These are phyloP conservation scores for Cochlearia excelsa DNA, from an alignment of 345 rosid species.

Conservation along the genomic window DNA sequence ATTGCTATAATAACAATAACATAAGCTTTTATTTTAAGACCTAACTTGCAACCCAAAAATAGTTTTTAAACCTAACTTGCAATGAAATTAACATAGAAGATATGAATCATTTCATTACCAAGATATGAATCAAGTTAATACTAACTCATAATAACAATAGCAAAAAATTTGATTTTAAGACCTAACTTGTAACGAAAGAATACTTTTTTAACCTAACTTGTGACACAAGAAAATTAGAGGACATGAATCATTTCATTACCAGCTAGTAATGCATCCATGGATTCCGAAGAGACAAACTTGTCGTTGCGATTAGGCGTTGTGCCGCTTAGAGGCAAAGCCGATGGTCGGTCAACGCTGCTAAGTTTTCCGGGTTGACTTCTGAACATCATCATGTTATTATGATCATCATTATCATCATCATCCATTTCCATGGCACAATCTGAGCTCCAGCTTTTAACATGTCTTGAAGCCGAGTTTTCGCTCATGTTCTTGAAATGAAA, in stretches of 20 bases:
- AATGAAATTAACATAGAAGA: background rate
- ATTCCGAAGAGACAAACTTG: slow-evolving; percentile 24
- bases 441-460: slow-evolving; percentile 52
- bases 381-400: slow-evolving; percentile 20
- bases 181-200: slow-evolving; percentile 10
- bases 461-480: slow-evolving; percentile 41
- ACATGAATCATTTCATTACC: slow-evolving; percentile 20
- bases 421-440: slow-evolving; percentile 38
- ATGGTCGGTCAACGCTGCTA: slow-evolving; percentile 31
- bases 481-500: slow-evolving; percentile 50
- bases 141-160: too few relatives aligned
- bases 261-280: slow-evolving; percentile 37
- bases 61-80: background rate
- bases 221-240: background rate
- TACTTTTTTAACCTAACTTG: background rate
- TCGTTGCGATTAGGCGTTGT: slow-evolving; percentile 25
- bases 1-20: slow-evolving; percentile 38
- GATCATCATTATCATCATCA: slow-evolving; percentile 31
- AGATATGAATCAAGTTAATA: too few relatives aligned
- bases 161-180: background rate
- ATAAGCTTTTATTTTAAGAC: background rate
- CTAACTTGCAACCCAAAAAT: slow-evolving; percentile 6
- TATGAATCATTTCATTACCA: slow-evolving; percentile 17
- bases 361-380: slow-evolving; percentile 37
- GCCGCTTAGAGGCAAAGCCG: slow-evolving; percentile 28